Percentiles rank a stretch among this genome's conserved stretches.
These are phyloP conservation scores for Thelephora terrestris DNA, from an alignment of 1,284 basidiomycete genomes.

Conservation along the genomic window DNA sequence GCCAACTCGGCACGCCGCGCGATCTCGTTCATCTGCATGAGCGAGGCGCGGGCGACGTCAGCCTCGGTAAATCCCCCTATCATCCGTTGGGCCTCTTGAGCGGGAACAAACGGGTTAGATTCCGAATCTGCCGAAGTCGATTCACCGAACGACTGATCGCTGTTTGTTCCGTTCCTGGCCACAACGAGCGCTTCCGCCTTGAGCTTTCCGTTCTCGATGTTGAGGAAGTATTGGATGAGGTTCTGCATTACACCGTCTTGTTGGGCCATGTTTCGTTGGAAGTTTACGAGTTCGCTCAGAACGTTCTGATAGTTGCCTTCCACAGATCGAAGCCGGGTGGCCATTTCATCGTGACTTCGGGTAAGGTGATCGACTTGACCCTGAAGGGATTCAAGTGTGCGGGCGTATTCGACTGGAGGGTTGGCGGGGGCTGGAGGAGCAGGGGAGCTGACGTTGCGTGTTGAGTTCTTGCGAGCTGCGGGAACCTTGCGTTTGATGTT, in stretches of 20 bases:
- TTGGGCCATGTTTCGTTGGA: conserved; percentile 77
- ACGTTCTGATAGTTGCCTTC: conserved; percentile 73
- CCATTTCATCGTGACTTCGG: conserved; percentile 51
- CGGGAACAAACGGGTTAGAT: conserved; percentile 45
- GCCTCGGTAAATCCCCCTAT: conserved; percentile 40
- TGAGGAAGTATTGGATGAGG: conserved; percentile 73
- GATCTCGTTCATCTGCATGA: conserved; percentile 69
- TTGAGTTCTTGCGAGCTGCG: conserved; percentile 46
- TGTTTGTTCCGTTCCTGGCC: neutral
- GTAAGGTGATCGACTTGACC: conserved; percentile 38
- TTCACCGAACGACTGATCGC: neutral
- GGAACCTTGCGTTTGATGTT: conserved; percentile 93
- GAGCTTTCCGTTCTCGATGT: conserved; percentile 46
- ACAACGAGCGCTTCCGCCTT: conserved; percentile 18
- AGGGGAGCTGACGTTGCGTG: conserved; percentile 21
- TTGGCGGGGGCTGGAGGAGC: conserved; percentile 15
- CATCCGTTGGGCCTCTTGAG: conserved; percentile 47
- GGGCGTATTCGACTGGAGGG: conserved; percentile 3
- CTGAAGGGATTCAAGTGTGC: conserved; percentile 32
- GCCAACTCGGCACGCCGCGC: conserved; percentile 44
- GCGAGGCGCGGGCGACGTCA: conserved; percentile 48
- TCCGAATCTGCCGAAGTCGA: conserved; percentile 15
- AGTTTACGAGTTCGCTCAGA: conserved; percentile 73
- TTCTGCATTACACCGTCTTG: conserved; percentile 81
- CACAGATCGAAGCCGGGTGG: conserved; percentile 49